Conservation (phyloP, 495 filamentous ascomycete species). For the Penicillium roqueforti region DNA sequence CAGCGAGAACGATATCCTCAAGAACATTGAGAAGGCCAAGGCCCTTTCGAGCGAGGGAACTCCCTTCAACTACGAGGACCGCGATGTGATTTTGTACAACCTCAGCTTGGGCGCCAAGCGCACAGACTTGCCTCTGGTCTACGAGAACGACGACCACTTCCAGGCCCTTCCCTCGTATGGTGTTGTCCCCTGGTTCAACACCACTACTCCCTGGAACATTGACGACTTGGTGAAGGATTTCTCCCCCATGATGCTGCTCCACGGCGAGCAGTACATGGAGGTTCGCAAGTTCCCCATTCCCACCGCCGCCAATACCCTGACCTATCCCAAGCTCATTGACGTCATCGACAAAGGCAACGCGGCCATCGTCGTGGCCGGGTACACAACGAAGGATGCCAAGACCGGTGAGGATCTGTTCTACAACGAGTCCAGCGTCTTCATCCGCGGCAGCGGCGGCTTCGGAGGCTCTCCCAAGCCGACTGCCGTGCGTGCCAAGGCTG, state of each 20-base stretch:
- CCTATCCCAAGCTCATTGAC: slow-evolving; percentile 83
- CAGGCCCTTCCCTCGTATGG: slow-evolving; percentile 91
- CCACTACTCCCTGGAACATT: slow-evolving; percentile 72
- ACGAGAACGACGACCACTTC: slow-evolving; percentile 85
- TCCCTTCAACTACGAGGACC: slow-evolving; percentile 75
- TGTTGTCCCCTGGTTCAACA: slow-evolving; percentile 89
- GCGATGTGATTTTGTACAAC: slow-evolving; percentile 92
- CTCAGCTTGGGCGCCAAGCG: slow-evolving; percentile 92
- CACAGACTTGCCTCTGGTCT: slow-evolving; percentile 82
- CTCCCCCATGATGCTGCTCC: slow-evolving; percentile 97
- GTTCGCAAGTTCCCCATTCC: slow-evolving; percentile 92
- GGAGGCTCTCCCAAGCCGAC: slow-evolving; percentile 76
- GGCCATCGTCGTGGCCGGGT: slow-evolving; percentile 75
- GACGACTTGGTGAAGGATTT: slow-evolving; percentile 89
- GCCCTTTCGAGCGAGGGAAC: slow-evolving; percentile 66
- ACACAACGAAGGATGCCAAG: slow-evolving; percentile 71
- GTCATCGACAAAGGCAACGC: slow-evolving; percentile 95
- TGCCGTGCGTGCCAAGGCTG: slow-evolving; percentile 63
- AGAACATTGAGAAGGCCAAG: slow-evolving; percentile 75
- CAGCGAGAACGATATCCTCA: slow-evolving; percentile 49
- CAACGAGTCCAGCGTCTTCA: slow-evolving; percentile 89
- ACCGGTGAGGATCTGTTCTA: slow-evolving; percentile 92
- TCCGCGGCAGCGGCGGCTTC: slow-evolving; percentile 90
- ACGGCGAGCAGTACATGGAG: slow-evolving; percentile 98
- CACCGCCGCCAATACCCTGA: slow-evolving; percentile 74